Conservation (phyloP, 2,329 filamentous ascomycete genomes). For the Ophiostoma piceae region DNA sequence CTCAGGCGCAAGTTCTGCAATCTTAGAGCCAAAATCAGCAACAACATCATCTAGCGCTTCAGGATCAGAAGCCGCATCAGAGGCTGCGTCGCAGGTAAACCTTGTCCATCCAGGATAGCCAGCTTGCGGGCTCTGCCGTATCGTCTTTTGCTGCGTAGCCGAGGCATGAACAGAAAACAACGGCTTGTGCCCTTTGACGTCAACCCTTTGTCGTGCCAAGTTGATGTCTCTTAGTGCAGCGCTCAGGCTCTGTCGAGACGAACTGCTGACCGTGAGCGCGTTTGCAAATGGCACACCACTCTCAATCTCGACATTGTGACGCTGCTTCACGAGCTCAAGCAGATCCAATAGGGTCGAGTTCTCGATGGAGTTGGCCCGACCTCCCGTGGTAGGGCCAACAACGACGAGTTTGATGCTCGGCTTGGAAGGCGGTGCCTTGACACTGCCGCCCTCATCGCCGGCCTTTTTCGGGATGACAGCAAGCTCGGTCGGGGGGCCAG, state of each 20-base stretch:
- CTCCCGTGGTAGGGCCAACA: background rate
- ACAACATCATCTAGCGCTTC: background rate
- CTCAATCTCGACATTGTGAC: constrained; percentile 10
- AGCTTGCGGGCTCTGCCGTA: background rate
- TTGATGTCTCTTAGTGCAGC: constrained; percentile 12
- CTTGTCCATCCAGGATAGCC: background rate
- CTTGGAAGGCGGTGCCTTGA: background rate
- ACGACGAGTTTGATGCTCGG: constrained; percentile 8
- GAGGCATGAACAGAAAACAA: constrained; percentile 15
- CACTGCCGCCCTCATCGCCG: background rate
- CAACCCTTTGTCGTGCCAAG: background rate
- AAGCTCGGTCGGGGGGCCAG: background rate
- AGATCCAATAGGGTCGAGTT: constrained; percentile 11
- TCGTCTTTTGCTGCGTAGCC: background rate
- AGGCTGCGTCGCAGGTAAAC: background rate
- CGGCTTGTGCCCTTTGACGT: background rate
- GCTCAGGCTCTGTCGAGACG: background rate
- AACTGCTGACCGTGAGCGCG: constrained; percentile 13
- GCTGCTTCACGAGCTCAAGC: constrained; percentile 16
- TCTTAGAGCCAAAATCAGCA: background rate
- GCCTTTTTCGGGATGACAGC: background rate
- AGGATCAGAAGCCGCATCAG: background rate
- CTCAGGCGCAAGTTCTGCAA: constrained; percentile 2
- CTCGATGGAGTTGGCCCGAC: background rate
- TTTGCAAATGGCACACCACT: constrained; percentile 35